A percentile compares a stretch with the other conserved stretches of the same genome.
Conservation (phyloP, 306 rosid species). For the Canavalia ensiformis region DNA sequence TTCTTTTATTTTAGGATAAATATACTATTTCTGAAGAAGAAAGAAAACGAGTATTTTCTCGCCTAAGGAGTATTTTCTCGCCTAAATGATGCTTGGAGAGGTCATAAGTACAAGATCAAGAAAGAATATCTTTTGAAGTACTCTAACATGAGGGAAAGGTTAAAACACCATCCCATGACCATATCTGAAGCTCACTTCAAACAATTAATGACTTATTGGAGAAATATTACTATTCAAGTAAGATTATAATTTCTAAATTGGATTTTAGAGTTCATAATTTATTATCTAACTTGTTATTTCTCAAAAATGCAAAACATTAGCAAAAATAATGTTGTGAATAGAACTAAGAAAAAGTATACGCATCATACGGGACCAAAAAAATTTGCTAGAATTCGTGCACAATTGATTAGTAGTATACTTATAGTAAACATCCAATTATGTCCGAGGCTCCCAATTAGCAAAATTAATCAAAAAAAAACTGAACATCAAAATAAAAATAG, state of each 20-base stretch:
- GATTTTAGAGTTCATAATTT: no score
- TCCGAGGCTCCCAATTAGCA: no score
- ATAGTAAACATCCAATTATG: no score
- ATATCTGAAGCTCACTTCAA: background rate
- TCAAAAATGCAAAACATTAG: background rate
- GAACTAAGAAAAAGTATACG: background rate
- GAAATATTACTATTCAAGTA: background rate
- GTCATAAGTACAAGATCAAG: background rate
- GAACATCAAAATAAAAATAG: no score
- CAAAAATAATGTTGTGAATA: background rate
- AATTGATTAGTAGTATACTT: background rate
- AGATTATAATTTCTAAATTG: no score
- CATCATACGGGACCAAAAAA: background rate
- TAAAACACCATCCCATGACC: background rate
- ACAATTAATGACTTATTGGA: background rate
- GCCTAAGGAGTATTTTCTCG: background rate
- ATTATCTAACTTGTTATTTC: no score
- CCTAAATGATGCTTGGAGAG: background rate
- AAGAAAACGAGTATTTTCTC: background rate
- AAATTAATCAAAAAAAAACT: no score
- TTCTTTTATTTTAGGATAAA: background rate
- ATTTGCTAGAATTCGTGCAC: background rate
- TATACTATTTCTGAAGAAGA: background rate
- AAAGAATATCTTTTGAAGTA: background rate
- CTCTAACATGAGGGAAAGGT: no score